These are phyloP conservation scores for Citrullus mucosospermus DNA, from an alignment of 306 rosid genomes.

Conservation along the genomic window DNA sequence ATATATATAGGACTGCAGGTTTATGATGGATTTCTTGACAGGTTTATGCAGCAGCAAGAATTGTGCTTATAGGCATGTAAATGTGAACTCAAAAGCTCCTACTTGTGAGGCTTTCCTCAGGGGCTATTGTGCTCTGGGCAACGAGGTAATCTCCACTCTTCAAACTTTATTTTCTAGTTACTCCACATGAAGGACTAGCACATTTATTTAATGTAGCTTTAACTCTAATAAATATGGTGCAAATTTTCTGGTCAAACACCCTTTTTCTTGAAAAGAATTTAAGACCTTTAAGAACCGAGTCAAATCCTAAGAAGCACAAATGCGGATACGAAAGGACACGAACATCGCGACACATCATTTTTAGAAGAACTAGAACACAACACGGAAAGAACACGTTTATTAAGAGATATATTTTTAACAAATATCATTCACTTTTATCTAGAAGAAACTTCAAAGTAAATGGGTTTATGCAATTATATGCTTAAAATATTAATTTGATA, in stretches of 20 bases:
- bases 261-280: neutral
- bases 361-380: too few relatives aligned
- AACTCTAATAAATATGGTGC: neutral
- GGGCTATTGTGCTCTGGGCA: conserved; percentile 86
- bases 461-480: too few relatives aligned
- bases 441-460: too few relatives aligned
- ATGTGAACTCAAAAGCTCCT: conserved; percentile 78
- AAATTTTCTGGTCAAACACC: neutral
- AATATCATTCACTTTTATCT: too few relatives aligned
- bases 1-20: conserved; percentile 12
- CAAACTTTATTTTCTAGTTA: neutral
- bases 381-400: too few relatives aligned
- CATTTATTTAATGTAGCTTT: neutral
- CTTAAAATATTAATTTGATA: too few relatives aligned
- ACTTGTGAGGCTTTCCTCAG: conserved; percentile 82
- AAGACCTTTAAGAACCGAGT: neutral
- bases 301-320: neutral
- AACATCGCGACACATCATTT: too few relatives aligned
- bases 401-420: too few relatives aligned
- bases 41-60: conserved; percentile 74
- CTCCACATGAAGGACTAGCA: neutral
- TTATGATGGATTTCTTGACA: conserved; percentile 49
- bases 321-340: too few relatives aligned
- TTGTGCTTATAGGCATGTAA: conserved; percentile 92
- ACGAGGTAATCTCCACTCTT: conserved; percentile 51